phyloP scores from a whole-genome alignment of 768 basidiomycete genomes.

The Rhodotorula babjevae region DNA sequence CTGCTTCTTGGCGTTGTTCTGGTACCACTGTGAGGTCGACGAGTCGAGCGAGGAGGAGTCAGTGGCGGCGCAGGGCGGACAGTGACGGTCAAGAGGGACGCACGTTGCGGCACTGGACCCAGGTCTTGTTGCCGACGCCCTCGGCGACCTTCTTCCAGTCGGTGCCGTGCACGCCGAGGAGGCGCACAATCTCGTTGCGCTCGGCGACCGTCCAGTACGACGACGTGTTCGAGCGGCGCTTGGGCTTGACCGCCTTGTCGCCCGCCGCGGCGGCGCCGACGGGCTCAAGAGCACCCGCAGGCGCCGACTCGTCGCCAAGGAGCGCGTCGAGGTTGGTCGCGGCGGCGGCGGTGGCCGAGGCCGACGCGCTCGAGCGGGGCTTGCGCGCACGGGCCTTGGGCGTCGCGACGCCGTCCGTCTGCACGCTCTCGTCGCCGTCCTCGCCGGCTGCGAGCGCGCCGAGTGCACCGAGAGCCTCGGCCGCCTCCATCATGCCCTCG shows the following conservation, averaged over 20 bases:
- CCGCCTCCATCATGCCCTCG: slow-evolving; percentile 40
- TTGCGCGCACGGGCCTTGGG: slow-evolving; percentile 2
- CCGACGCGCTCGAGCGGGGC: background rate
- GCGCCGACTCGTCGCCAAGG: background rate
- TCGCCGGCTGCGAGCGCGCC: background rate
- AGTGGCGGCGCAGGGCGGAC: too few species aligned
- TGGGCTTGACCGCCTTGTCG: slow-evolving; percentile 22
- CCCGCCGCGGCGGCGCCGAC: background rate
- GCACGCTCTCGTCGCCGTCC: background rate
- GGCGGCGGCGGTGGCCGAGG: too few species aligned
- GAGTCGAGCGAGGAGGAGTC: too few species aligned
- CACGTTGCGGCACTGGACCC: slow-evolving; percentile 48
- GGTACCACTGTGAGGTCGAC: slow-evolving; percentile 32
- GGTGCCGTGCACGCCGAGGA: slow-evolving; percentile 61
- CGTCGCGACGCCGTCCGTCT: background rate
- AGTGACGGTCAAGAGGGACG: too few species aligned
- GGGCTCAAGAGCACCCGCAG: background rate
- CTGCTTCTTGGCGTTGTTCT: slow-evolving; percentile 42
- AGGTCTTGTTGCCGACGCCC: slow-evolving; percentile 55
- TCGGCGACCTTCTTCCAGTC: slow-evolving; percentile 68
- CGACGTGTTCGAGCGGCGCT: slow-evolving; percentile 43
- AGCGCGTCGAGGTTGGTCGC: slow-evolving; percentile 4
- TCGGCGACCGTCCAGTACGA: slow-evolving; percentile 65
- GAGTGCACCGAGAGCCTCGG: slow-evolving; percentile 41
- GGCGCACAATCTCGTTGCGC: slow-evolving; percentile 56